Evolutionary conservation across 2,329 filamentous ascomycete species (phyloP), one percentile per base, ranked within the genome.

Genomic region (Fusarium sp.): DNA sequence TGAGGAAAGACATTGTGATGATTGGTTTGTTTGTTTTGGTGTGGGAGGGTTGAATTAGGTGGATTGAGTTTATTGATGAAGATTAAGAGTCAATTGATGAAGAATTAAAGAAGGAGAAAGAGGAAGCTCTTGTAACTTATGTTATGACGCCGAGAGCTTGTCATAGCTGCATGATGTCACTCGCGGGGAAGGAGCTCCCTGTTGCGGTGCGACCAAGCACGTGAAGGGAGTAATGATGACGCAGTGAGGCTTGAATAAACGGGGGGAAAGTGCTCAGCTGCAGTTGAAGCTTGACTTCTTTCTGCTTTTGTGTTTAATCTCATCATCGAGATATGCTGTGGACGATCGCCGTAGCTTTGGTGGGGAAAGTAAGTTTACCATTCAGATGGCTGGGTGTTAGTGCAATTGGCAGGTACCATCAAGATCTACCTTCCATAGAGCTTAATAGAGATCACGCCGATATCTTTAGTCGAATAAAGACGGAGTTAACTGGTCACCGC

Each of bases 1-100:
- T 83, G 80, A 88, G 79, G 79, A 85, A 86, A 54, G 87, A 87
- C 87, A 89, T 89, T 63, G 38, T 65, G 43, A 18, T 46, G 10
- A 11, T 29, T 29, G 46, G 10, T 44, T 27, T 45, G 46, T 9
- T 43, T 20, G 34, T 46, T 59, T 56, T 40, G 59, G 59, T 65
- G 42, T 49, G 20, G 24, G 25, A 63, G 20, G 43, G 42, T 29
- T 43, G 16, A 15, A 16, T 25, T 25, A 46, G 20, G 38, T 34
- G 42, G 34, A 46, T 10, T 42, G n/a, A 24, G 43, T 14, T 43
- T 18, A 46, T 38, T 32, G 25, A 5, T 38, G 24, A 46, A 32
- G 16, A 20, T n/a, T 40, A 15, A 34, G 32, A 15, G 27, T 61
- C 46, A 70, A 73, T 70, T 73, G 63, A 55, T 51, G n/a, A 27